These are phyloP conservation scores for Linaria vulgaris DNA, from an alignment of 257 asterid species.

Conservation along the genomic window DNA sequence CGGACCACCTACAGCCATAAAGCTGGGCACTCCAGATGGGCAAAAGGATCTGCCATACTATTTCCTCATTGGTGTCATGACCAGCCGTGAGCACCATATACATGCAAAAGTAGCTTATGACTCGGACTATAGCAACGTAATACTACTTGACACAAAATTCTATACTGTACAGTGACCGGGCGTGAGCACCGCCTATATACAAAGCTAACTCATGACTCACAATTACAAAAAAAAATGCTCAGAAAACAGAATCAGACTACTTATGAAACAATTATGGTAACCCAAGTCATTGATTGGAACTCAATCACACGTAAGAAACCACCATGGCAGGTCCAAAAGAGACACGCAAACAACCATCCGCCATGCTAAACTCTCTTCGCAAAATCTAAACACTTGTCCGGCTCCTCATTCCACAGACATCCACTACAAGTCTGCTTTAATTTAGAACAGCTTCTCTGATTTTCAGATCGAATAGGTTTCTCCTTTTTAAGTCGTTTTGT, in stretches of 20 bases:
- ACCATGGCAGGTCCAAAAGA: neutral
- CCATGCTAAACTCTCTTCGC: no score
- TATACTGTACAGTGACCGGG: no score
- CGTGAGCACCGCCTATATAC: no score
- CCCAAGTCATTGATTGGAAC: neutral
- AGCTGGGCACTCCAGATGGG: conserved; percentile 37
- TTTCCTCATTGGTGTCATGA: conserved; percentile 31
- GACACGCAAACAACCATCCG: no score
- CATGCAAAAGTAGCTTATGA: neutral
- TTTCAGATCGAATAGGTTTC: no score
- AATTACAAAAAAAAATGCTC: no score
- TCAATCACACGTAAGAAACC: neutral
- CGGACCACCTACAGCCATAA: conserved; percentile 32
- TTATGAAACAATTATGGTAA: neutral
- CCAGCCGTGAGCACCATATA: neutral
- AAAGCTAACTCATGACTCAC: no score
- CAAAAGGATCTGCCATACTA: conserved; percentile 37
- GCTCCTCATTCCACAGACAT: conserved; percentile 2
- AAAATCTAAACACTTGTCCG: neutral
- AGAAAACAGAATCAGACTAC: no score
- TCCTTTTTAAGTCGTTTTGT: no score
- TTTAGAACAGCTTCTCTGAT: no score
- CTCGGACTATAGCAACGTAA: no score
- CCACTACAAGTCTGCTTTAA: neutral
- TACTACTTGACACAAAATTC: neutral